phyloP scores from a whole-genome alignment of 2,329 filamentous ascomycete species.

The Aspergillus ustus region DNA sequence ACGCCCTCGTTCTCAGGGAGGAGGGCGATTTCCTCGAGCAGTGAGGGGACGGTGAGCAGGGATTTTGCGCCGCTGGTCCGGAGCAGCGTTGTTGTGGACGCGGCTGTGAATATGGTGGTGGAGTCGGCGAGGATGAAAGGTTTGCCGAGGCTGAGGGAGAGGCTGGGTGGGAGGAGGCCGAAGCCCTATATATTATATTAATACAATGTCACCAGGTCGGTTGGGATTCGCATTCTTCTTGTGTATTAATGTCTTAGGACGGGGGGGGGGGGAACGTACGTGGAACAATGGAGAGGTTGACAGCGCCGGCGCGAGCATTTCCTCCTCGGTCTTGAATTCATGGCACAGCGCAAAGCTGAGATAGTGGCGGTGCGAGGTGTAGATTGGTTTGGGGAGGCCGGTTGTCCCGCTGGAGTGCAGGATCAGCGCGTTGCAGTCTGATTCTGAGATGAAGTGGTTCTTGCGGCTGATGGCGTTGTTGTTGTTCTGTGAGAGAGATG shows the following conservation, averaged over 20 bases:
- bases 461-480: background rate
- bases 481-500: background rate
- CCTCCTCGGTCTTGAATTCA: background rate
- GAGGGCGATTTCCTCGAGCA: background rate
- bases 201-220: background rate
- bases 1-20: background rate
- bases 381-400: conserved; percentile 4
- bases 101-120: background rate
- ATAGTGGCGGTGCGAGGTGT: background rate
- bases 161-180: conserved; percentile 1
- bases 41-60: background rate
- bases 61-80: background rate
- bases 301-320: background rate
- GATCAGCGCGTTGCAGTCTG: background rate
- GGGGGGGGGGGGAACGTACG: no score
- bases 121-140: background rate
- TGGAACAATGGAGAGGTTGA: background rate
- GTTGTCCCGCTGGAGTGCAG: conserved; percentile 6
- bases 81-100: background rate
- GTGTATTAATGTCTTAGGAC: no score
- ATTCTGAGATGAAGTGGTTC: background rate
- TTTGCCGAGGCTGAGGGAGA: background rate
- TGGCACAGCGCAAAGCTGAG: conserved; percentile 2
- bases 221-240: background rate
- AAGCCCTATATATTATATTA: no score